Evolutionary conservation across 176 grass and related monocot species (phyloP).

Genomic region (Avena sativa): DNA sequence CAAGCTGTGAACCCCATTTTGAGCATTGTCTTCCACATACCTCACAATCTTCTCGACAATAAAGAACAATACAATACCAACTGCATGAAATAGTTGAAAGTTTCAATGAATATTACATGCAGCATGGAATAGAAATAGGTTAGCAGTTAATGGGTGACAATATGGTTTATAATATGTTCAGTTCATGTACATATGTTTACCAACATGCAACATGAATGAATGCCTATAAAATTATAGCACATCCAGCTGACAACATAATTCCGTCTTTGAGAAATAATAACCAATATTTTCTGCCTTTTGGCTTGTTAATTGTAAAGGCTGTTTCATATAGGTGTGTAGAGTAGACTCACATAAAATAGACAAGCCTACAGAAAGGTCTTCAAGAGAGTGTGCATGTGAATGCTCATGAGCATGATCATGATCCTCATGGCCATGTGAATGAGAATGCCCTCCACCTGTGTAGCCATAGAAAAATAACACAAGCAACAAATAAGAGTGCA

Average conservation of each 20-base stretch:
- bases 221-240: background rate
- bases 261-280: conserved; percentile 5
- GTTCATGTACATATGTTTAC: background rate
- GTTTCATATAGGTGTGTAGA: background rate
- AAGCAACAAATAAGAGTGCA: conserved; percentile 18
- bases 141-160: background rate
- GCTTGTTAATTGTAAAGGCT: background rate
- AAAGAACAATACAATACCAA: conserved; percentile 96
- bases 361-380: conserved; percentile 94
- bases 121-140: conserved; percentile 1
- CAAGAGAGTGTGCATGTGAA: conserved; percentile 84
- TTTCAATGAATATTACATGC: conserved; percentile 20
- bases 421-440: conserved; percentile 67
- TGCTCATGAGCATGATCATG: conserved; percentile 72
- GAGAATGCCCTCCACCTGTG: conserved; percentile 82
- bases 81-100: conserved; percentile 52
- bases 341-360: conserved; percentile 92
- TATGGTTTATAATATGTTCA: background rate
- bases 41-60: conserved; percentile 97
- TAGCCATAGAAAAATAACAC: conserved; percentile 37
- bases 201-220: conserved; percentile 8
- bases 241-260: conserved; percentile 22
- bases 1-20: conserved; percentile 41
- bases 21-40: conserved; percentile 89
- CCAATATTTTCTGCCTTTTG: background rate